These are phyloP conservation scores for Chaetoscypha palmicola DNA, from an alignment of 2,329 filamentous ascomycete species.

Conservation along the genomic window DNA sequence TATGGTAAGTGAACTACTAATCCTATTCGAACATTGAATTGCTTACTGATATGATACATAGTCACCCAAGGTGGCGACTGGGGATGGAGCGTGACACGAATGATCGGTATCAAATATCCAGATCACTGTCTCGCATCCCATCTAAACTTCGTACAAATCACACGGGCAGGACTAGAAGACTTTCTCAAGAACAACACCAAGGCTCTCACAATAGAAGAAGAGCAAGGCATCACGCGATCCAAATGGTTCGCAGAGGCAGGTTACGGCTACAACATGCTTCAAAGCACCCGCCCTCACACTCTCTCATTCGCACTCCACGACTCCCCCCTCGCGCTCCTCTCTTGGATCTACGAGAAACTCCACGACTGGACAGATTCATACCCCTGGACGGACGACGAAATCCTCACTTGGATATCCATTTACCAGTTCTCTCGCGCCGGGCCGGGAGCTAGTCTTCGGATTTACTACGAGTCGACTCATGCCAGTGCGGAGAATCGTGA, in stretches of 20 bases:
- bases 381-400: conserved; percentile 68
- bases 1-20: conserved; percentile 33
- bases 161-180: background rate
- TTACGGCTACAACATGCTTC: conserved; percentile 29
- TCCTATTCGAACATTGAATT: background rate
- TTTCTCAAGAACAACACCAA: conserved; percentile 6
- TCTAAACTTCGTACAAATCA: conserved; percentile 14
- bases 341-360: conserved; percentile 78
- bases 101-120: conserved; percentile 53
- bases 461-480: conserved; percentile 64
- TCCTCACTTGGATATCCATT: conserved; percentile 66
- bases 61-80: conserved; percentile 61
- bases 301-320: conserved; percentile 63
- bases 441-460: conserved; percentile 56
- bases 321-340: conserved; percentile 60
- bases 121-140: conserved; percentile 46
- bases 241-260: conserved; percentile 17
- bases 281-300: conserved; percentile 63
- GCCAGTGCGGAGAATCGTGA: background rate
- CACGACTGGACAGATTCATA: conserved; percentile 69
- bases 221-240: conserved; percentile 13
- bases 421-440: conserved; percentile 68
- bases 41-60: conserved; percentile 28
- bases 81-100: conserved; percentile 60
- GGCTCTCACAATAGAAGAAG: conserved; percentile 9